Evolutionary conservation across 225 moss, liverwort and hornwort species (phyloP), one percentile per base, ranked within the genome.

Genomic region (Sphagnum contortum): DNA sequence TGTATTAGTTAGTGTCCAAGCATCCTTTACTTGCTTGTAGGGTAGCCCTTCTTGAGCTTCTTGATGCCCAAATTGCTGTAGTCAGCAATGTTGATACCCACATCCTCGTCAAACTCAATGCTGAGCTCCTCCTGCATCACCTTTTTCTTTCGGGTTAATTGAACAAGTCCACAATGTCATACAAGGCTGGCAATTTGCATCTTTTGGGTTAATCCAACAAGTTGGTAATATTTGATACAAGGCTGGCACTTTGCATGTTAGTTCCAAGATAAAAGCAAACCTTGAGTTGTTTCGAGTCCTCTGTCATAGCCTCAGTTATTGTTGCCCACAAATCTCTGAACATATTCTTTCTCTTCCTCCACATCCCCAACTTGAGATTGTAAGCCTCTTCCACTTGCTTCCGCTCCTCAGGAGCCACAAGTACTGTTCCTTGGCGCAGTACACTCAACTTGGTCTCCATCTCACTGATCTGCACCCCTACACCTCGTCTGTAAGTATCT

Each of bases 311-410:
- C 63, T 98, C 98, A n/a, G 80, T 82, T 49, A 98, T 82, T 89
- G 87, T 91, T 60, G 87, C 89, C 93, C 93, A 93, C 69, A 98
- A 70, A n/a, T 98, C 98, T 72, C 85, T 91, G 72, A 89, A 98
- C 50, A 89, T 88, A 67, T 87, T 81, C 71, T 87, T 98, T 75
- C 98, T 76, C 74, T 82, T 91, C 67, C 81, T 85, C 98, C 98
- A 98, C 8, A 89, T 49, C 54, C 73, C 71, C 61, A 87, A 47
- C 63, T 88, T 98, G 64, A 73, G 67, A 47, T 75, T 77, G 49
- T 82, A 98, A 5, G 82, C 72, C 44, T 76, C 77, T 70, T 89
- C 81, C 53, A 86, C 85, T 80, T 82, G 69, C 72, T 75, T 67
- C 57, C 83, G 90, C 63, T 98, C 98, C 70, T 93, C 89, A 63